Evolutionary conservation across 768 basidiomycete genomes (phyloP), one percentile per base, ranked within the genome.

Genomic region (Leccinum arenicola): DNA sequence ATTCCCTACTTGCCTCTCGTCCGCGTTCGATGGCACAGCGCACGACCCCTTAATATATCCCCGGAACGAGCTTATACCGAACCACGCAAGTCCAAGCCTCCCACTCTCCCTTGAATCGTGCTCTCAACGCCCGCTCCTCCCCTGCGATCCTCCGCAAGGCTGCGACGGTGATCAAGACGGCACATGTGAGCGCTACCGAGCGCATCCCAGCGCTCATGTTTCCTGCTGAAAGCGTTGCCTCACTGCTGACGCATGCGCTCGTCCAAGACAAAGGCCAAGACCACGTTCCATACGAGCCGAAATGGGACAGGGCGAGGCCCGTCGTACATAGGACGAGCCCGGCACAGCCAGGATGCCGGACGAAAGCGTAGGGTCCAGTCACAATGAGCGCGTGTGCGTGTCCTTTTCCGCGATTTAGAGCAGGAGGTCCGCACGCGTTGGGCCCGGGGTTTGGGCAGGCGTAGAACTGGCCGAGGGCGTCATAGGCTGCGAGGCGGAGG

Each of bases 61-160:
- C 74, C 21, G 83, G 83, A 50, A 84, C 62, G 31, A 85, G 68
- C 55, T 67, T 81, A 56, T 78, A 82, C 9, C 74, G 79, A 11
- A 84, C 83, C 40, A 60, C 69, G 49, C 59, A 59, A 7, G 77
- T 77, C 80, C 81, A 85, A 1, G 66, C 62, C 33, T 59, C 66
- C 66, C 67, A 68, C 33, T 68, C 60, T 14, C n/a, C 56, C 29
- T 58, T 59, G 56, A 68, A 68, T 48, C 59, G 60, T 4, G 25
- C 48, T 9, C 17, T 61, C 38, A 68, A 49, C 8, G 47, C 31
- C 8, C 21, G 56, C 10, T 68, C 67, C 49, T 68, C 67, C 10
- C 40, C 54, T 3, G 14, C 7, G 6, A 66, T 61, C 15, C 61
- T 51, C 14, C 58, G 17, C 11, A 68, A 7, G 6, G 60, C 64